These are phyloP conservation scores for Ogataea zsoltii DNA, from an alignment of 805 yeast genomes.

Conservation along the genomic window DNA sequence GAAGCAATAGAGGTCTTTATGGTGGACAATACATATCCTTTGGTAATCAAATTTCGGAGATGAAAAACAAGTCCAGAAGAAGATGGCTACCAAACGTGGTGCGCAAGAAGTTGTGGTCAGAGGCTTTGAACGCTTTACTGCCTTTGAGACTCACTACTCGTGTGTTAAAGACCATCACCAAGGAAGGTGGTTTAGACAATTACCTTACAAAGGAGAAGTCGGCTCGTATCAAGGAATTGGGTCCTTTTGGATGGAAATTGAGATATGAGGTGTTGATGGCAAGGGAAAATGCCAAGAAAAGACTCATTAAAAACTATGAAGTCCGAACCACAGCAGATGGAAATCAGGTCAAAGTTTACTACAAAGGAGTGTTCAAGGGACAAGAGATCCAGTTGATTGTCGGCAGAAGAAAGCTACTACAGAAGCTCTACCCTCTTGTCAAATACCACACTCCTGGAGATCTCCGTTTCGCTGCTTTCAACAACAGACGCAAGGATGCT, in stretches of 20 bases:
- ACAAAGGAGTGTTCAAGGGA: constrained; percentile 43
- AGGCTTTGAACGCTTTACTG: constrained; percentile 59
- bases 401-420: constrained; percentile 66
- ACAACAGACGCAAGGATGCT: constrained; percentile 43
- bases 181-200: constrained; percentile 93
- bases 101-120: constrained; percentile 80
- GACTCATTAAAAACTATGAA: constrained; percentile 36
- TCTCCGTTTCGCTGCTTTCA: constrained; percentile 49
- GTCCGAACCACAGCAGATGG: constrained; percentile 33
- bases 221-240: constrained; percentile 89
- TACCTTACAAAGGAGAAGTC: constrained; percentile 84
- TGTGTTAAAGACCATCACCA: constrained; percentile 82
- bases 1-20: constrained; percentile 83
- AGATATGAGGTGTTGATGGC: constrained; percentile 69
- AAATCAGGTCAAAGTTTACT: constrained; percentile 45
- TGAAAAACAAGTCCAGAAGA: constrained; percentile 69
- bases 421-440: constrained; percentile 52
- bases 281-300: constrained; percentile 41
- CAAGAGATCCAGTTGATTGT: constrained; percentile 50
- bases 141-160: constrained; percentile 69
- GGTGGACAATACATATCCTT: constrained; percentile 83
- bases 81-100: constrained; percentile 82
- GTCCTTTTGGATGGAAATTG: constrained; percentile 89
- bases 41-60: constrained; percentile 78
- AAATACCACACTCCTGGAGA: constrained; percentile 42